Percentiles rank a stretch among this genome's conserved stretches.
These are phyloP conservation scores for Phytophthora sojae DNA, from an alignment of 352 stramenopile species.

Conservation along the genomic window DNA sequence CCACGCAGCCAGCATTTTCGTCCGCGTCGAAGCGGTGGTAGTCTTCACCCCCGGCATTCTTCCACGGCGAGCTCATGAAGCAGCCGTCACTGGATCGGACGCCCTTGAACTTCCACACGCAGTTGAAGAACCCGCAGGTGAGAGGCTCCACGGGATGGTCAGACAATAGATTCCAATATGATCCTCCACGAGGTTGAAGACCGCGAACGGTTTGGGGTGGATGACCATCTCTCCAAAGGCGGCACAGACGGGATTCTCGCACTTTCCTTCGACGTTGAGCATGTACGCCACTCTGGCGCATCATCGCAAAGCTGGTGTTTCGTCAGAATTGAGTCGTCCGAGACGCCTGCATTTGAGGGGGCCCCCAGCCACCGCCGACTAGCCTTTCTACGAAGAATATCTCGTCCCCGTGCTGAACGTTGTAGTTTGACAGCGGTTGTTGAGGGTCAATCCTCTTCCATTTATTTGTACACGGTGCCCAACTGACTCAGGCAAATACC, in stretches of 20 bases:
- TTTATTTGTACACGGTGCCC: too few relatives aligned
- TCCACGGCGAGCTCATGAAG: slow-evolving; percentile 31
- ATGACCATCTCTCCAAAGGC: slow-evolving; percentile 33
- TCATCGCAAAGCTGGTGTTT: slow-evolving; percentile 15
- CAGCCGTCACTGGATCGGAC: slow-evolving; percentile 3
- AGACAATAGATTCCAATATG: slow-evolving; percentile 12
- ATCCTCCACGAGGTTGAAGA: slow-evolving; percentile 27
- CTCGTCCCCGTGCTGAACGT: too few relatives aligned
- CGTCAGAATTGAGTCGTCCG: neutral
- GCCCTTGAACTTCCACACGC: slow-evolving; percentile 40
- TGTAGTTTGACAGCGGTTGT: too few relatives aligned
- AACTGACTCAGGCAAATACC: too few relatives aligned
- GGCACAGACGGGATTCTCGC: slow-evolving; percentile 7
- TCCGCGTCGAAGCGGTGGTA: slow-evolving; percentile 33
- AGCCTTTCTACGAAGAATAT: too few relatives aligned
- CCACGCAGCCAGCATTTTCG: slow-evolving; percentile 10
- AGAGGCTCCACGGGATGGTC: slow-evolving; percentile 13
- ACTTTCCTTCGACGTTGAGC: slow-evolving; percentile 39
- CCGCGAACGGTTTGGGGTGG: slow-evolving; percentile 19
- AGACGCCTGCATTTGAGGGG: neutral
- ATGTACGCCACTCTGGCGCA: slow-evolving; percentile 14
- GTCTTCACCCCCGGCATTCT: slow-evolving; percentile 6
- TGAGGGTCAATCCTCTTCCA: too few relatives aligned
- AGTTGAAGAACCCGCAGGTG: slow-evolving; percentile 42
- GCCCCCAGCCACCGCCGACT: too few relatives aligned